Base-by-base conservation (phyloP, 352 stramenopile species). In the Poterioochromonas sp. region DNA sequence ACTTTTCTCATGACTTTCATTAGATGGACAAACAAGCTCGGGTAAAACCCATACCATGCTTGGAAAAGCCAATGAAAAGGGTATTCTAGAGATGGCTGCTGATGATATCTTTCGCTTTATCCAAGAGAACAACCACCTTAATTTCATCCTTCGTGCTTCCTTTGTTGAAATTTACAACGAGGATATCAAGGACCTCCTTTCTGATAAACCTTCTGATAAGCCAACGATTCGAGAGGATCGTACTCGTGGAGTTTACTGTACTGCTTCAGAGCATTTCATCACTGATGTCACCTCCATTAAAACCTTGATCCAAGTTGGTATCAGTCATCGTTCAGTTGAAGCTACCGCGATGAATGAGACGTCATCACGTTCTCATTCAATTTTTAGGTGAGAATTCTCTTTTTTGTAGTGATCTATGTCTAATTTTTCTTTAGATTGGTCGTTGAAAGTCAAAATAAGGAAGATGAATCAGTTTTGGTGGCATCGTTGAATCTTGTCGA, bases 141-240 rank as follows among this genome's bases (percentile, higher is more conserved):
- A 96, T 71, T 98, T 97, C 83, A 83, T 98, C 18, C 83, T 99
- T 41, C 88, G 95, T 44, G 93, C 96, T 22, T 97, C 92, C n/a
- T 99, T 97, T 81, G 86, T 99, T 44, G 96, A 99, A 85, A 98
- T 99, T 80, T 99, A 99, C 86, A 98, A 99, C 81, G 96, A 99
- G 85, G 91, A 97, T 63, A 92, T 99, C 15, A 85, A 90, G 8
- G 96, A 99, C 83, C 85, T 99, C 63, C 87, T 99, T 83, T 78
- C 77, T 83, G n/a, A 64, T 82, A 0, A 83, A 51, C n/a, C 49
- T 73, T 29, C 84, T 69, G 37, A 26, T 26, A 74, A 32, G 37
- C 82, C 95, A 73, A 89, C 93, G 79, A 86, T 97, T 49, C 87
- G 90, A 20, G 95, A 99, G 77, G 94, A 97, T 85, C 92, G 92